A percentile compares a stretch with the other conserved stretches of the same genome.
Evolutionary conservation across 2,329 filamentous ascomycete genomes (phyloP).

Genomic region (Nannizziopsis barbatae): DNA sequence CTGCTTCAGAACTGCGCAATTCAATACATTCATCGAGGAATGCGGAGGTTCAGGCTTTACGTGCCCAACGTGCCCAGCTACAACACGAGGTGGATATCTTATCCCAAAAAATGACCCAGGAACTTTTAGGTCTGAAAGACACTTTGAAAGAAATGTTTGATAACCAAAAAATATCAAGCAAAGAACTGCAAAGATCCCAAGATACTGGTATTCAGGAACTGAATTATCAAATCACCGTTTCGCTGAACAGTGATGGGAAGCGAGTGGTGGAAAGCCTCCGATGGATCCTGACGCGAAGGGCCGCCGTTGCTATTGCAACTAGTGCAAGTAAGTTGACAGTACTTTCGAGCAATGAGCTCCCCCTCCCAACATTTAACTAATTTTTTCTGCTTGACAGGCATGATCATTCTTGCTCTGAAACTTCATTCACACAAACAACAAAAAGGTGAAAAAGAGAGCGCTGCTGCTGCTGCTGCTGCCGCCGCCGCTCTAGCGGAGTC

Average conservation of each 20-base stretch:
- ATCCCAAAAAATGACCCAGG: slow-evolving; percentile 72
- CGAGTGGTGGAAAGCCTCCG: slow-evolving; percentile 83
- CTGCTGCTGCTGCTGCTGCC: slow-evolving; percentile 3
- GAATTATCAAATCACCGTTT: slow-evolving; percentile 90
- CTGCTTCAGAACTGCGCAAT: slow-evolving; percentile 80
- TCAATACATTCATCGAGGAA: slow-evolving; percentile 72
- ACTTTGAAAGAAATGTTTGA: slow-evolving; percentile 94
- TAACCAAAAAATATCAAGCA: slow-evolving; percentile 82
- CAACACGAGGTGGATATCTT: slow-evolving; percentile 95
- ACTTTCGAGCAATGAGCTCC: not conserved
- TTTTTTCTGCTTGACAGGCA: slow-evolving; percentile 25
- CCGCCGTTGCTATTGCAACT: slow-evolving; percentile 47
- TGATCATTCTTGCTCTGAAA: slow-evolving; percentile 39
- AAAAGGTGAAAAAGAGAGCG: slow-evolving; percentile 27
- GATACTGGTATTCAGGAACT: slow-evolving; percentile 88
- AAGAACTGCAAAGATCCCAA: slow-evolving; percentile 73
- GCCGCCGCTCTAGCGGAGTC: not conserved
- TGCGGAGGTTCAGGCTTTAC: slow-evolving; percentile 65
- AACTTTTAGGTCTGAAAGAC: slow-evolving; percentile 70
- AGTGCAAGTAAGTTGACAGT: slow-evolving; percentile 35
- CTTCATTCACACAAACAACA: slow-evolving; percentile 34
- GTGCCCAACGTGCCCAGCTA: slow-evolving; percentile 70
- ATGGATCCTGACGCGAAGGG: slow-evolving; percentile 66
- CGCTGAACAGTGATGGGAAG: slow-evolving; percentile 78
- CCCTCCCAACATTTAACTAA: slow-evolving; percentile 1